Evolutionary conservation across 148 eudicot genomes (phyloP).

Genomic region (Beta vulgaris): DNA sequence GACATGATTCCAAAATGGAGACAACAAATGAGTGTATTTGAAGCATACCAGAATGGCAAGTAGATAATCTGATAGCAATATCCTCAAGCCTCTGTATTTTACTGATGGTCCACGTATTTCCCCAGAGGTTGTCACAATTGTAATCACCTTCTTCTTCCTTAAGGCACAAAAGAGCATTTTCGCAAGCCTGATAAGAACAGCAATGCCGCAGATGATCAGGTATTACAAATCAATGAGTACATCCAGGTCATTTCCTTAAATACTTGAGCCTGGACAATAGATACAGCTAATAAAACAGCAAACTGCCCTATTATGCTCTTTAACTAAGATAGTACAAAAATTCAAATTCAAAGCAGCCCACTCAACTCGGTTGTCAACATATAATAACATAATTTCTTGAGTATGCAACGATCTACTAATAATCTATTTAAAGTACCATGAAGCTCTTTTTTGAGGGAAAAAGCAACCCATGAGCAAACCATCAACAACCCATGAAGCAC

Average conservation of each 20-base stretch:
- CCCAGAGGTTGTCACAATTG: slow-evolving; percentile 14
- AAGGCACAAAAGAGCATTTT: slow-evolving; percentile 47
- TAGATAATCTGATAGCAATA: slow-evolving; percentile 41
- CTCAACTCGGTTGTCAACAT: not conserved
- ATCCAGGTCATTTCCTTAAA: not conserved
- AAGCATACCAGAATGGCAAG: slow-evolving; percentile 48
- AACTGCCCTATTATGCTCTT: not conserved
- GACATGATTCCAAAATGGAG: not conserved
- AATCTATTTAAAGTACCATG: not conserved
- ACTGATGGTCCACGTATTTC: slow-evolving; percentile 25
- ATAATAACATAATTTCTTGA: not conserved
- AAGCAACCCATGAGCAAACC: no score
- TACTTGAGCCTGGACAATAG: no score
- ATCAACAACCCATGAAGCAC: no score
- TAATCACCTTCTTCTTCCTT: slow-evolving; percentile 23
- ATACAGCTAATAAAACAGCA: slow-evolving; percentile 3
- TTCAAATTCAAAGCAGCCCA: not conserved
- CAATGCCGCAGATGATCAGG: not conserved
- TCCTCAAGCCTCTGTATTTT: slow-evolving; percentile 53
- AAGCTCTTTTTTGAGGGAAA: no score
- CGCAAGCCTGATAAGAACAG: slow-evolving; percentile 48
- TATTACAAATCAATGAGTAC: not conserved
- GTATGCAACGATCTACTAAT: not conserved
- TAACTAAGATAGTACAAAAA: not conserved
- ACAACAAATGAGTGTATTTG: not conserved